These are phyloP conservation scores for Sclerotinia sclerotiorum DNA, from an alignment of 2,329 filamentous ascomycete species.

Conservation along the genomic window DNA sequence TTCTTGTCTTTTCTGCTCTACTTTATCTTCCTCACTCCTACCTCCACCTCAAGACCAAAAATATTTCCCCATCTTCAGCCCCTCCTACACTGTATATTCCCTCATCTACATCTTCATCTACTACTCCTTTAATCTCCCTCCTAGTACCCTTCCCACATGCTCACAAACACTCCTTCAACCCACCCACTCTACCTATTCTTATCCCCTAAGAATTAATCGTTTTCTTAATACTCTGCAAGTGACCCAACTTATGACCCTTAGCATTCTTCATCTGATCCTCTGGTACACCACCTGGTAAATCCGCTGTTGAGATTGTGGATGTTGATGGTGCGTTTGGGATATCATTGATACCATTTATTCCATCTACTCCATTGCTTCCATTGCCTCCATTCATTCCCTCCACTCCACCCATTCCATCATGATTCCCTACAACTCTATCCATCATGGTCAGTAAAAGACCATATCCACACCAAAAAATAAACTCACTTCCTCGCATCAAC, in stretches of 20 bases:
- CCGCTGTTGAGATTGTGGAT: slow-evolving; percentile 41
- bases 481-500: slow-evolving; percentile 34
- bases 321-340: slow-evolving; percentile 1
- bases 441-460: background rate
- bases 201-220: slow-evolving; percentile 15
- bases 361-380: background rate
- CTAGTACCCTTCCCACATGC: no score
- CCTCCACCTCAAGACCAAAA: background rate
- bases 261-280: slow-evolving; percentile 40
- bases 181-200: no score
- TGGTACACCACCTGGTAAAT: slow-evolving; percentile 45
- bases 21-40: background rate
- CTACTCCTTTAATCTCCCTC: no score
- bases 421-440: slow-evolving; percentile 1
- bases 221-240: slow-evolving; percentile 33
- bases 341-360: background rate
- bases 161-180: no score
- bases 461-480: background rate
- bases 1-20: background rate
- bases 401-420: background rate
- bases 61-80: background rate
- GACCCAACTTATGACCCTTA: slow-evolving; percentile 32
- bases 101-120: background rate
- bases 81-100: background rate
- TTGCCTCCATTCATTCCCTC: no score